A percentile compares a stretch with the other conserved stretches of the same genome.
These are phyloP conservation scores for Bryoerythrophyllum caledonicum DNA, from an alignment of 225 moss, liverwort and hornwort species.

Conservation along the genomic window DNA sequence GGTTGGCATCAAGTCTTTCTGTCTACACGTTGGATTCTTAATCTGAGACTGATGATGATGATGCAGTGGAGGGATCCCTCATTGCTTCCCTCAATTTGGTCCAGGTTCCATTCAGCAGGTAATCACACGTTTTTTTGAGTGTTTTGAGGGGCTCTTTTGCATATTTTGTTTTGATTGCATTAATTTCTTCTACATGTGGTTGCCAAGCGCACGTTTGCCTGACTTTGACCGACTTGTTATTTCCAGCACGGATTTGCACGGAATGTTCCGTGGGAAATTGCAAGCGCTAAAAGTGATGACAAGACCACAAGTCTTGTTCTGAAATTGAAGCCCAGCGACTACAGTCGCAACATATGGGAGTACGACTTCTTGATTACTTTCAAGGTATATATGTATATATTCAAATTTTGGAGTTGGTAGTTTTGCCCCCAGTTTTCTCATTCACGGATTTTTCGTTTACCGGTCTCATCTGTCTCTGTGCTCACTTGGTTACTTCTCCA, in stretches of 20 bases:
- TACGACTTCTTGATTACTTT: constrained; percentile 72
- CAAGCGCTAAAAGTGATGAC: constrained; percentile 61
- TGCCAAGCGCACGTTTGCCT: constrained; percentile 19
- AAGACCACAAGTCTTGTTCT: constrained; percentile 69
- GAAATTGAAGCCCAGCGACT: constrained; percentile 78
- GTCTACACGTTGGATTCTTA: background rate
- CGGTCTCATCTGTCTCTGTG: background rate
- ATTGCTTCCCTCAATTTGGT: constrained; percentile 99
- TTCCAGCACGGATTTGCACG: constrained; percentile 98
- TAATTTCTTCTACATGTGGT: constrained; percentile 7
- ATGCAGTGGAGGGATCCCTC: constrained; percentile 95
- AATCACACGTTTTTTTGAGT: background rate
- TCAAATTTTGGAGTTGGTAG: background rate
- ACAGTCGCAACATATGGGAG: constrained; percentile 87
- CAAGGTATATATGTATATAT: constrained; percentile 56
- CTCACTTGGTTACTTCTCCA: background rate
- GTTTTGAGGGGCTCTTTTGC: background rate
- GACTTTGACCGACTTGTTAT: constrained; percentile 16
- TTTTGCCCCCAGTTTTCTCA: background rate
- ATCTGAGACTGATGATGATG: constrained; percentile 24
- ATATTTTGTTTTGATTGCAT: constrained; percentile 2
- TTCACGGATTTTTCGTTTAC: background rate
- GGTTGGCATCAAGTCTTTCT: background rate
- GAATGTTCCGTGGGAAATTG: constrained; percentile 84
- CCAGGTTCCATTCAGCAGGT: constrained; percentile 95